Base-by-base conservation (phyloP, 2,329 filamentous ascomycete species). In the Beauveria bassiana region DNA sequence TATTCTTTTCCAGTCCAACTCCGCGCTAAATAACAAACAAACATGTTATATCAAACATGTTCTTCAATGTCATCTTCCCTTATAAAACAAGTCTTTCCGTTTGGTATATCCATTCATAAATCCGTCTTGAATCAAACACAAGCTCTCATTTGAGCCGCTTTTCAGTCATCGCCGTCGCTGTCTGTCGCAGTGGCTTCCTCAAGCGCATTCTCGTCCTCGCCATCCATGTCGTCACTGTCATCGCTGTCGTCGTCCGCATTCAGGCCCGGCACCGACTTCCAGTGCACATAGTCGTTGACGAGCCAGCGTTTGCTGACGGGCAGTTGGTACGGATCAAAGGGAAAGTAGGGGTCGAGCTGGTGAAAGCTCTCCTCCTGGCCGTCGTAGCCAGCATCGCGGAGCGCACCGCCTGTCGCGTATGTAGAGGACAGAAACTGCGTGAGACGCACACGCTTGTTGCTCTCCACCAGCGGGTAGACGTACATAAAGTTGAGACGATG, bases 241-340 rank as follows among this genome's bases (percentile, higher is more conserved):
- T 81, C 81, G 28, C 81, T 80, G 42, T 81, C 81, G 7, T 81
- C 79, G 6, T 82, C 81, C 26, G 80, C 81, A 62, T 87, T 82
- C 12, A 92, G 75, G 0, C 89, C 90, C 0, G 86, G 86, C 42
- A 96, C 84, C 5, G 86, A 83, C 65, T 85, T 84, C 90, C 91
- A 97, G 56, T 87, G 81, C 34, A 93, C 82, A 70, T 96, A 97
- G 70, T 96, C 89, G 22, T 84, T 82, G 64, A 92, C 88, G 14
- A 99, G 77, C 96, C 95, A 98, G 63, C 86, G 83, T 74, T 90
- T 91, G 73, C 93, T 97, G 66, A 86, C 80, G 0, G 93, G 93
- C 55, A 99, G 79, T 69, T 93, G 89, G 73, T 98, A 99, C 2
- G 96, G 96, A 71, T 99, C 95, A 70, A 99, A 99, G 0, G 95